Base-by-base conservation (phyloP, 768 basidiomycete species). In the Tulasnella sp. region DNA sequence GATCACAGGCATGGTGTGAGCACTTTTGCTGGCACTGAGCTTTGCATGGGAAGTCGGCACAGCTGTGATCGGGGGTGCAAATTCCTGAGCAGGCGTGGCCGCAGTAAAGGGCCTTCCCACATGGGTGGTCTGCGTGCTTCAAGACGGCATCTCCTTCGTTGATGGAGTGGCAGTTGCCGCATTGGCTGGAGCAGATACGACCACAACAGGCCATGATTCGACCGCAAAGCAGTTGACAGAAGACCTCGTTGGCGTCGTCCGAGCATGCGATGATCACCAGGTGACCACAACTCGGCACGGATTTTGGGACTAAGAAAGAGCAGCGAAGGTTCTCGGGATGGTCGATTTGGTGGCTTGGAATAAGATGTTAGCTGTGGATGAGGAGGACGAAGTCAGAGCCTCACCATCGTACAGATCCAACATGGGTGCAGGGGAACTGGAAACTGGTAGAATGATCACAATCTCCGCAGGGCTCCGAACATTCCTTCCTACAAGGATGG, bases 281-380 rank as follows among this genome's bases (percentile, higher is more conserved):
- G 51, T 92, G 91, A 79, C 91, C 90, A 82, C 91, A 92, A 7
- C 80, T 81, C 0, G 86, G 84, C 7, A 91, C 85, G 5, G 76
- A 70, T 80, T 89, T 90, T 51, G 76, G 78, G 18, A 91, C 85
- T 18, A 79, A 20, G 29, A 82, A 83, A 10, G 84, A 72, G 80
- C 91, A 92, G 70, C 79, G 78, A 20, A 89, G 84, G 0, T 82
- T 81, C 0, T 85, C 84, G 18, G 90, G 85, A 40, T 83, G 80
- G 23, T 90, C 88, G 40, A 89, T 79, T 48, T 84, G 80, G 81
- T 86, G 82, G 78, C 91, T 92, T 23, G 5, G 1, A 51, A 77
- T 23, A 35, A 89, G 81, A 3, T 85, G 51, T 51, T 20, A 51
- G 51, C 11, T 51, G 51, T 51, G 51, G 5, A 5, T 23, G 23